phyloP scores from a whole-genome alignment of 495 filamentous ascomycete species.

The Neurospora sp. region DNA sequence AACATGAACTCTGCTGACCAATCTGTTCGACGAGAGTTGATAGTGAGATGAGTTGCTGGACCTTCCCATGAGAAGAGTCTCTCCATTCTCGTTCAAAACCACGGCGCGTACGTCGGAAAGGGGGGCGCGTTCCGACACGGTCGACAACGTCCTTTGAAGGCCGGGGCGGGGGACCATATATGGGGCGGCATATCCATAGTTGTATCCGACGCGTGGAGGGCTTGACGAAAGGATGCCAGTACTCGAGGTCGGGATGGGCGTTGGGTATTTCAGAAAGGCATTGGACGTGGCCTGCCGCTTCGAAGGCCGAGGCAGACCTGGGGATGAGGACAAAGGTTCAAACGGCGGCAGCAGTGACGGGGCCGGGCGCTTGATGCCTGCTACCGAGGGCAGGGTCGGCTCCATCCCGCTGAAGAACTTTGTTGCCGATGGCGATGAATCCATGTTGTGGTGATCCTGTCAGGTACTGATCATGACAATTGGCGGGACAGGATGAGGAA shows the following conservation, averaged over 20 bases:
- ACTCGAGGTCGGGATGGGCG: slow-evolving; percentile 85
- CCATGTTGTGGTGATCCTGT: slow-evolving; percentile 14
- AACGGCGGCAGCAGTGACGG: slow-evolving; percentile 81
- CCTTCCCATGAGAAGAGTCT: slow-evolving; percentile 74
- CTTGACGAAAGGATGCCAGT: slow-evolving; percentile 87
- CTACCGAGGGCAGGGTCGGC: slow-evolving; percentile 36
- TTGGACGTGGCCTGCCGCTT: slow-evolving; percentile 54
- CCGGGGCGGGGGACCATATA: slow-evolving; percentile 38
- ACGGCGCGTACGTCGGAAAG: slow-evolving; percentile 71
- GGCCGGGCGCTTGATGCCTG: slow-evolving; percentile 67
- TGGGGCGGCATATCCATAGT: background rate
- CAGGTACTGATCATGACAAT: slow-evolving; percentile 19
- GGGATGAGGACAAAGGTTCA: slow-evolving; percentile 85
- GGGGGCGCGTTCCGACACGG: slow-evolving; percentile 71
- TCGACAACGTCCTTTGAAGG: slow-evolving; percentile 52
- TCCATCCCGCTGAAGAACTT: slow-evolving; percentile 11
- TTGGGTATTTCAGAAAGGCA: slow-evolving; percentile 61
- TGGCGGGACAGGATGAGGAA: background rate
- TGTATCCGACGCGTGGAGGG: slow-evolving; percentile 45
- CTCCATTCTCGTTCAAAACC: slow-evolving; percentile 71
- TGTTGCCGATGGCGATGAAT: slow-evolving; percentile 18
- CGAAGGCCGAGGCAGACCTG: slow-evolving; percentile 60
- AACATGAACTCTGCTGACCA: slow-evolving; percentile 88
- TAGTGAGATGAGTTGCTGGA: slow-evolving; percentile 89
- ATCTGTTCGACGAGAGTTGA: slow-evolving; percentile 78